Percentiles rank a stretch among this genome's conserved stretches.
phyloP scores from a whole-genome alignment of 495 filamentous ascomycete genomes.

The Penicillium odoratum region DNA sequence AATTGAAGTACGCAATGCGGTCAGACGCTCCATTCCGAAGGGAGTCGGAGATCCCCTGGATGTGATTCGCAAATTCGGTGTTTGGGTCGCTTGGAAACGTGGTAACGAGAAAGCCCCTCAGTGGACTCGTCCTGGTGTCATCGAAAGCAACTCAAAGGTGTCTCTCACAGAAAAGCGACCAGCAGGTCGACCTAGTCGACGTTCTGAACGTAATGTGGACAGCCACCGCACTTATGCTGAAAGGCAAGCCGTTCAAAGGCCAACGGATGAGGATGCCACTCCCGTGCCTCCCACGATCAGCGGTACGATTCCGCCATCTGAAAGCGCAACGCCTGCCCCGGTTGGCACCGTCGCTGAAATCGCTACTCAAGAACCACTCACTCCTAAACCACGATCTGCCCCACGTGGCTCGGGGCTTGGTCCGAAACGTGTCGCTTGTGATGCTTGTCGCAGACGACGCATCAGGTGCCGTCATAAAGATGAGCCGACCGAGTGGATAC shows the following conservation, averaged over 20 bases:
- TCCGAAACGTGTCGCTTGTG: conserved; percentile 54
- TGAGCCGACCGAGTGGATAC: conserved; percentile 36
- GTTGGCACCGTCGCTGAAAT: conserved; percentile 15
- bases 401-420: conserved; percentile 46
- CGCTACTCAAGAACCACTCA: conserved; percentile 29
- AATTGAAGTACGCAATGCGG: conserved; percentile 55
- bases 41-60: conserved; percentile 61
- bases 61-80: conserved; percentile 60
- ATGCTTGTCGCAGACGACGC: conserved; percentile 54
- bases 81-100: conserved; percentile 75
- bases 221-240: conserved; percentile 47
- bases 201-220: conserved; percentile 46
- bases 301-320: conserved; percentile 18
- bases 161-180: conserved; percentile 44
- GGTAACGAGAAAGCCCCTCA: conserved; percentile 66
- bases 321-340: conserved; percentile 23
- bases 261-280: conserved; percentile 29
- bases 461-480: conserved; percentile 57
- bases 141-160: conserved; percentile 47
- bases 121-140: conserved; percentile 59
- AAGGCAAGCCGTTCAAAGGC: conserved; percentile 45
- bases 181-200: conserved; percentile 45
- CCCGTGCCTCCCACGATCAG: conserved; percentile 18
- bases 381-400: conserved; percentile 33
- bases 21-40: conserved; percentile 66